phyloP scores from a whole-genome alignment of 140 eudicot species.

The Ambrosia hybrid region DNA sequence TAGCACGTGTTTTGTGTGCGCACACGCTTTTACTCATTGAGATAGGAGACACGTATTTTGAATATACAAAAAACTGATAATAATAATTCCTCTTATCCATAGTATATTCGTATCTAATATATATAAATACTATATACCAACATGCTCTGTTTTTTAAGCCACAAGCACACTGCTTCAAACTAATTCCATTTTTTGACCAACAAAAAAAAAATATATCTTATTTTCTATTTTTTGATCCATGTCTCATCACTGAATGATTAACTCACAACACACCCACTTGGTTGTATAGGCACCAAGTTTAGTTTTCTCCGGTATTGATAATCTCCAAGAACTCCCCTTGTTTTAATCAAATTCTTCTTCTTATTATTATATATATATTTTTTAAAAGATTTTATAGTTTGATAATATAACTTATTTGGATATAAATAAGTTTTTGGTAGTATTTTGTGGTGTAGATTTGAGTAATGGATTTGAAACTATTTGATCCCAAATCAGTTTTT shows the following conservation, averaged over 20 bases:
- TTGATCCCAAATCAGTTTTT: constrained; percentile 36
- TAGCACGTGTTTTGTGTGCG: not conserved
- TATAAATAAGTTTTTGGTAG: not conserved
- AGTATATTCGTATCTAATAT: not conserved
- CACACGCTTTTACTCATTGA: not conserved
- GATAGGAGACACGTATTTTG: not conserved
- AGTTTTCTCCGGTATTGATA: constrained; percentile 40
- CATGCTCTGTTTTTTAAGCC: too few relatives aligned
- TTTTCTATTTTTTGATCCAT: too few relatives aligned
- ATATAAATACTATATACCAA: too few relatives aligned
- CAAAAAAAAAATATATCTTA: not conserved
- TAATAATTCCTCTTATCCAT: too few relatives aligned
- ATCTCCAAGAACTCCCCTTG: constrained; percentile 31
- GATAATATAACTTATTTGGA: not conserved
- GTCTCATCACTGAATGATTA: too few relatives aligned
- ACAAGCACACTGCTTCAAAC: too few relatives aligned
- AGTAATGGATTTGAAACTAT: constrained; percentile 45
- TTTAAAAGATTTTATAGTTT: not conserved
- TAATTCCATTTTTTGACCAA: not conserved
- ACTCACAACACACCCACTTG: too few relatives aligned
- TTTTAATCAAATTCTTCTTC: constrained; percentile 19
- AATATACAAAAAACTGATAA: too few relatives aligned
- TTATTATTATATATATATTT: not conserved
- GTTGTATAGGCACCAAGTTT: constrained; percentile 7
- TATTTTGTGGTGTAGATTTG: constrained; percentile 26